Evolutionary conservation across 2,329 filamentous ascomycete genomes (phyloP), one percentile per base, ranked within the genome.

Genomic region (Scytalidium lignicola): DNA sequence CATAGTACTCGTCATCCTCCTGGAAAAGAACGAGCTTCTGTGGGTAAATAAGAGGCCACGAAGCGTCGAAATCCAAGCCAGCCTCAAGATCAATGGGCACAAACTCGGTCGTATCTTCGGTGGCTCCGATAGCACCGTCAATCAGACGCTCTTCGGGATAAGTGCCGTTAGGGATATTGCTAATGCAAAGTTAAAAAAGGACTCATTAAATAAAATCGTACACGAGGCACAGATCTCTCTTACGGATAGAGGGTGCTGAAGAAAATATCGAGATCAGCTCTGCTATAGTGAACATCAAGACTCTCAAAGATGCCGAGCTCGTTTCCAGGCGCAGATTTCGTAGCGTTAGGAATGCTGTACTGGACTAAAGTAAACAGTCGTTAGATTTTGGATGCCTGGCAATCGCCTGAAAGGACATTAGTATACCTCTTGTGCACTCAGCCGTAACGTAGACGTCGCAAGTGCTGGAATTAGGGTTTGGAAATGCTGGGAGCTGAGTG

Each of bases 11-110:
- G 21, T 61, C 59, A 42, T 61, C 59, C 42, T 58, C 56, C 58
- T 76, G 72, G 59, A 70, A 76, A 40, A 76, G 63, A n/a, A 72
- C 64, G 5, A 67, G 62, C 39, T 68, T 72, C 52, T 76, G 73
- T 2, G 74, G 74, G 56, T 71, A 75, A 56, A 76, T 70, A 44
- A 76, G 67, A 0, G 74, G 71, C 48, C 70, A 70, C 1, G 70
- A 65, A 44, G 72, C 65, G 51, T 70, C 60, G 58, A 76, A 72
- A 57, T 76, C 74, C 7, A 76, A 59, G 42, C 70, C 65, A 7
- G 65, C 67, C 55, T 74, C 71, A 12, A 64, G 47, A 47, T 57
- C 50, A 22, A 52, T 55, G 3, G 56, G 52, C 5, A 57, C 55
- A 41, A 50, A 55, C 8, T 51, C 48, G 0, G 44, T 49, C 20